Evolutionary conservation across 23 red algal species (phyloP), one percentile per base, ranked within the genome.

Genomic region (Rhodosorus marinus): DNA sequence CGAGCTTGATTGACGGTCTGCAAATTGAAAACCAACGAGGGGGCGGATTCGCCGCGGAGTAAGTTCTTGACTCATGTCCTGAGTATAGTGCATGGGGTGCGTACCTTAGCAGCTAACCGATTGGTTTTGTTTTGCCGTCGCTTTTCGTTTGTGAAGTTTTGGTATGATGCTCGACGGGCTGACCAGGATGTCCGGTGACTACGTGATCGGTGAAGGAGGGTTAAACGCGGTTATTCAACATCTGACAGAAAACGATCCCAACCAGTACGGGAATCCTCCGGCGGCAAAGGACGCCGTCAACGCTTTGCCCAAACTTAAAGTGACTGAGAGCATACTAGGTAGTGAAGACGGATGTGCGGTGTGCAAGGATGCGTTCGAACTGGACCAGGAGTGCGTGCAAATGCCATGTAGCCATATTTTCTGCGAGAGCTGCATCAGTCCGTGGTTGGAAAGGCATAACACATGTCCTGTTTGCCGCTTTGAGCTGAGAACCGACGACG

Each of bases 401-500:
- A 11, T 56, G 24, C 52, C 52, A 2, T 56, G 52, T 27, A 32
- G 52, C 4, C 52, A 56, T 32, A 8, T 33, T 6, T 56, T 4
- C 52, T 17, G 35, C 24, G 20, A 17, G 1, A 32, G 35, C 52
- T 56, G 52, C 52, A 33, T 56, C 5, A 20, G 31, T 8, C 52
- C 52, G 52, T 56, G 52, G 52, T 11, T 56, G 0, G 17, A 28
- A 0, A 28, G 52, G 6, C 19, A 15, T 32, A 15, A 56, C 24
- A 56, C 17, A 17, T 56, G 52, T 32, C 52, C 52, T 28, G 20
- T 15, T 1, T 56, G 52, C 9, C 52, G 52, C 19, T 56, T 56
- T 56, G 52, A 56, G 52, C 52, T 56, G 24, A 20, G 24, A 29
- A 56, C 19, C 20, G 52, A 56, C 7, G 52, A 43, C 17, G 17